Percentiles rank a stretch among this genome's conserved stretches.
Conservation (phyloP, 148 eudicot genomes). For the Cornus kousa region DNA sequence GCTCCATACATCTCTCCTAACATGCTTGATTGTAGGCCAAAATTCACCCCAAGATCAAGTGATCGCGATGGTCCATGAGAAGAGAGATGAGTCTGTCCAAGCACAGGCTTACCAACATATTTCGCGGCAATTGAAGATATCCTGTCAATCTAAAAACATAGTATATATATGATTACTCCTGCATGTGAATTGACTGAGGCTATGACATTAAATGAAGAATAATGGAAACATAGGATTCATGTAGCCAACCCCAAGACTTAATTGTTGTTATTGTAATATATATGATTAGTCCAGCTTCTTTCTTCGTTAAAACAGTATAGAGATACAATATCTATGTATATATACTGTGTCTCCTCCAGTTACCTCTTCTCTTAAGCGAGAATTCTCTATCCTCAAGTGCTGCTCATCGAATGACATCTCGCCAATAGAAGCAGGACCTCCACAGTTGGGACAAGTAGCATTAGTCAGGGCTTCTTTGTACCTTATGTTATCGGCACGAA, state of each 20-base stretch:
- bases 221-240: too few relatives aligned
- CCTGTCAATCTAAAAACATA: conserved; percentile 64
- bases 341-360: neutral
- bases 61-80: conserved; percentile 52
- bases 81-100: conserved; percentile 39
- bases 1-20: conserved; percentile 60
- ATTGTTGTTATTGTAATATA: too few relatives aligned
- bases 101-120: conserved; percentile 83
- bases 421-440: conserved; percentile 84
- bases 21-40: conserved; percentile 43
- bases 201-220: too few relatives aligned
- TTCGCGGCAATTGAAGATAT: conserved; percentile 89
- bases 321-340: neutral
- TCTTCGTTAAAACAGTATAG: neutral
- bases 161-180: neutral
- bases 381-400: conserved; percentile 77
- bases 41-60: conserved; percentile 54
- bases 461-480: conserved; percentile 73
- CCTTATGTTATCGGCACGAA: conserved; percentile 69
- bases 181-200: too few relatives aligned
- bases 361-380: conserved; percentile 87
- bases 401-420: conserved; percentile 93
- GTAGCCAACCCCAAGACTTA: too few relatives aligned
- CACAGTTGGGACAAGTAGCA: conserved; percentile 79
- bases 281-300: neutral